phyloP scores from a whole-genome alignment of 73 alveolate genomes.

The Paramecium sexaurelia region DNA sequence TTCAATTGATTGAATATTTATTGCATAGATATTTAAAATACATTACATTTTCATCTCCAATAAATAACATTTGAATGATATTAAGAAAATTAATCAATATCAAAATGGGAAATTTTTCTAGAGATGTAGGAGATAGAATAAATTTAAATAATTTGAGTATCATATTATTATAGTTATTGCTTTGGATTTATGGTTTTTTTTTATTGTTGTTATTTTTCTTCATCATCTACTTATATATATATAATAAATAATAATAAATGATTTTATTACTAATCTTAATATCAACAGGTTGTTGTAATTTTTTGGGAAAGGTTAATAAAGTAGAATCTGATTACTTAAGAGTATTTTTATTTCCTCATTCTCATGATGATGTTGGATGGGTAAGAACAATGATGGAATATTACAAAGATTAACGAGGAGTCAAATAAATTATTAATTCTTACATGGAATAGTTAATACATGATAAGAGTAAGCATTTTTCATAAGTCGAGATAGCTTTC shows the following conservation, averaged over 20 bases:
- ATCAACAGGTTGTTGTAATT: not conserved
- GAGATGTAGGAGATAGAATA: too few relatives aligned
- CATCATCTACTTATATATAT: not conserved
- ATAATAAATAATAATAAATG: not conserved
- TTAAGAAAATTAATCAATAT: too few relatives aligned
- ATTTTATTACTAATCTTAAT: not conserved
- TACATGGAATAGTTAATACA: constrained; percentile 71
- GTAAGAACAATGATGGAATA: constrained; percentile 85
- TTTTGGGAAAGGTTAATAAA: constrained; percentile 16
- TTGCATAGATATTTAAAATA: too few relatives aligned
- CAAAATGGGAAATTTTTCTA: too few relatives aligned
- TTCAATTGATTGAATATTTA: too few relatives aligned
- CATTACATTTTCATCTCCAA: too few relatives aligned
- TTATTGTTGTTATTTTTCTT: not conserved
- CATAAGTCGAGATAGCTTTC: constrained; percentile 91
- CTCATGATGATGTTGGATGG: constrained; percentile 99
- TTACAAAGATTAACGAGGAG: constrained; percentile 63
- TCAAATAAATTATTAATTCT: constrained; percentile 65
- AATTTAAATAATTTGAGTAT: too few relatives aligned
- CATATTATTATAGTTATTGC: too few relatives aligned
- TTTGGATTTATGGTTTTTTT: too few relatives aligned
- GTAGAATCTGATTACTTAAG: not conserved
- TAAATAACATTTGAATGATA: too few relatives aligned
- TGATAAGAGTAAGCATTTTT: constrained; percentile 77
- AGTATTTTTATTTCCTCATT: constrained; percentile 89